These are phyloP conservation scores for Calonectria hongkongensis DNA, from an alignment of 2,329 filamentous ascomycete genomes.

Conservation along the genomic window DNA sequence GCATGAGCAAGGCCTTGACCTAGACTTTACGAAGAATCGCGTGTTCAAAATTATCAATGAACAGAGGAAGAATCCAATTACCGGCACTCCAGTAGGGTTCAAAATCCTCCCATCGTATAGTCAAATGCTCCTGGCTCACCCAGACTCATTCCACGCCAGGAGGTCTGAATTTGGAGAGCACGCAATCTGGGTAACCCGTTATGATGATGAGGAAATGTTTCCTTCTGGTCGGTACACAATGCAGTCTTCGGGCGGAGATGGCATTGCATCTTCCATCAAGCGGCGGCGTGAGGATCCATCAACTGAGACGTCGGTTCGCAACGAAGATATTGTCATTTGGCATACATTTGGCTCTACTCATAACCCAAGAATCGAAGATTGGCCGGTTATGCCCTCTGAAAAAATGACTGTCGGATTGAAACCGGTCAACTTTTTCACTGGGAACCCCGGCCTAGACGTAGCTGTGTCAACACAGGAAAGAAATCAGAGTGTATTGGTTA, in stretches of 20 bases:
- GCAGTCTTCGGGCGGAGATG: conserved; percentile 67
- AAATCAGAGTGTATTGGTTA: conserved; percentile 58
- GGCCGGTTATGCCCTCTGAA: conserved; percentile 81
- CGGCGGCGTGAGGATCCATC: conserved; percentile 39
- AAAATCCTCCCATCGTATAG: conserved; percentile 68
- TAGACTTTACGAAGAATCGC: conserved; percentile 69
- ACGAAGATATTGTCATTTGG: conserved; percentile 75
- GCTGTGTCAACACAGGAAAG: conserved; percentile 61
- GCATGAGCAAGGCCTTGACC: conserved; percentile 67
- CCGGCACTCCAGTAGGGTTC: conserved; percentile 66
- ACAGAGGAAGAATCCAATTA: conserved; percentile 63
- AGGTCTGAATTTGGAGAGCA: conserved; percentile 66
- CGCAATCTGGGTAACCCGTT: conserved; percentile 67
- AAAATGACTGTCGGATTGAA: conserved; percentile 70
- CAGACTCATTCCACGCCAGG: conserved; percentile 61
- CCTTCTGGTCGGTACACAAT: conserved; percentile 66
- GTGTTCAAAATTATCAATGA: conserved; percentile 70
- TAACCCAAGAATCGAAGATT: conserved; percentile 79
- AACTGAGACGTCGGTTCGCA: conserved; percentile 61
- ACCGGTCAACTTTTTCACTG: conserved; percentile 72
- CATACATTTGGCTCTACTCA: conserved; percentile 78
- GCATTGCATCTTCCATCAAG: conserved; percentile 58
- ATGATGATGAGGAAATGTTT: conserved; percentile 65
- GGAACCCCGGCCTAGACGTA: conserved; percentile 71
- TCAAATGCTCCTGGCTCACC: conserved; percentile 65